Evolutionary conservation across 768 basidiomycete genomes (phyloP).

Genomic region (Multifurca ochricompacta): DNA sequence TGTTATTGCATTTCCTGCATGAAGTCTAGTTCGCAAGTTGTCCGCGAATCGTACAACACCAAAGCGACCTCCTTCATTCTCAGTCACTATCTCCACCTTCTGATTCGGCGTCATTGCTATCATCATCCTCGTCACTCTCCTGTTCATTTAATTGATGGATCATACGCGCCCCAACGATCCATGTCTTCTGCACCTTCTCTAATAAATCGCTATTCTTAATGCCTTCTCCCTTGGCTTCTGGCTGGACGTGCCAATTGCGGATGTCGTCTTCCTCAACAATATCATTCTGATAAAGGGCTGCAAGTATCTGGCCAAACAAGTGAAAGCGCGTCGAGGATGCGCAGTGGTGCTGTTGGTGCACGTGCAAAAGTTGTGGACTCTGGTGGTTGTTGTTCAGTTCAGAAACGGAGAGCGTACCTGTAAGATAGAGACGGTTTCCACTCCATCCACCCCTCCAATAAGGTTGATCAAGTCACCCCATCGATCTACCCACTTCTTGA

Average conservation of each 20-base stretch:
- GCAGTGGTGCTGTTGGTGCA: slow-evolving; percentile 47
- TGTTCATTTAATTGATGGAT: slow-evolving; percentile 79
- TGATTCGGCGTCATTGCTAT: slow-evolving; percentile 1
- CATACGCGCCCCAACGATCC: slow-evolving; percentile 65
- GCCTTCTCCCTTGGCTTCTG: slow-evolving; percentile 46
- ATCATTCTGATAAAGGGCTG: slow-evolving; percentile 85
- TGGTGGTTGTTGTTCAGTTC: background rate
- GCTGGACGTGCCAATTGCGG: slow-evolving; percentile 70
- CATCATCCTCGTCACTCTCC: slow-evolving; percentile 44
- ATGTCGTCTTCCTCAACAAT: slow-evolving; percentile 87
- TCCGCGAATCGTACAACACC: background rate
- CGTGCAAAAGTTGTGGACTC: background rate
- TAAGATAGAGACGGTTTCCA: slow-evolving; percentile 69
- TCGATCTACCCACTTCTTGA: slow-evolving; percentile 51
- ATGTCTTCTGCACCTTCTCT: slow-evolving; percentile 59
- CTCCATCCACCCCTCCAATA: slow-evolving; percentile 77
- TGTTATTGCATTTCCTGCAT: background rate
- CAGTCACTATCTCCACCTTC: slow-evolving; percentile 25
- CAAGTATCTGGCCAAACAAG: slow-evolving; percentile 80
- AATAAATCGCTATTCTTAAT: slow-evolving; percentile 32
- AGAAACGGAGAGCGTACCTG: slow-evolving; percentile 47
- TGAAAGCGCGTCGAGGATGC: slow-evolving; percentile 52
- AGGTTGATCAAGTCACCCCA: slow-evolving; percentile 81
- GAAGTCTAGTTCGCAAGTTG: background rate
- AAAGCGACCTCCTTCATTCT: slow-evolving; percentile 12